Evolutionary conservation across 306 rosid species (phyloP).

Genomic region (Macrotyloma uniflorum): DNA sequence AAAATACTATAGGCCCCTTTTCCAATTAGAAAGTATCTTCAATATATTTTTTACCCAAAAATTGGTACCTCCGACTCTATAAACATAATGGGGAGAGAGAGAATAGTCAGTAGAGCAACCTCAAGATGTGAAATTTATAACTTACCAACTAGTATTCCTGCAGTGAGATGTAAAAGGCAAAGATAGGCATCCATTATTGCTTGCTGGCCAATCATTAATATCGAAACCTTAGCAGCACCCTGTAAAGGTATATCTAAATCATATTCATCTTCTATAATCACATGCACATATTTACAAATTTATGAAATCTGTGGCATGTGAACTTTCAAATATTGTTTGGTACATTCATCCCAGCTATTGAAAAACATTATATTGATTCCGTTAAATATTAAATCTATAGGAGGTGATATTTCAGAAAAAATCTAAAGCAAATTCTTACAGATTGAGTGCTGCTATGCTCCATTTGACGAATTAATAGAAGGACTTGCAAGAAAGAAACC

Average conservation of each 20-base stretch:
- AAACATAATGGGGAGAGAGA: constrained; percentile 24
- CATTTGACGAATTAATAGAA: constrained; percentile 93
- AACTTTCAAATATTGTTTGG: background rate
- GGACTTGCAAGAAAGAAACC: constrained; percentile 93
- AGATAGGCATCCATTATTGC: constrained; percentile 97
- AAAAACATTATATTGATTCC: background rate
- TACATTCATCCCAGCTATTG: background rate
- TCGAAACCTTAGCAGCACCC: constrained; percentile 98
- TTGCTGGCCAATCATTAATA: constrained; percentile 91
- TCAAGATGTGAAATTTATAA: constrained; percentile 16
- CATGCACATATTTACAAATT: background rate
- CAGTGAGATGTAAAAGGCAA: constrained; percentile 91
- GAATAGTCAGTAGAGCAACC: constrained; percentile 13
- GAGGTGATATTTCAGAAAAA: constrained; percentile 21
- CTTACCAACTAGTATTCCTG: constrained; percentile 91
- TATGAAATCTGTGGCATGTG: constrained; percentile 11
- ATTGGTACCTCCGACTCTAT: background rate
- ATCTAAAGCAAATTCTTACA: constrained; percentile 56
- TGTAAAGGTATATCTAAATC: constrained; percentile 46
- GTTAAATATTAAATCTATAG: background rate
- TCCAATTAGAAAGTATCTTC: constrained; percentile 7
- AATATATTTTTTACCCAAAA: constrained; percentile 17
- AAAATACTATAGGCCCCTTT: background rate
- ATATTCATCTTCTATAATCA: constrained; percentile 26
- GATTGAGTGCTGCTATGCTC: constrained; percentile 98